Conservation (phyloP, 768 basidiomycete genomes). For the Russula foetens region DNA sequence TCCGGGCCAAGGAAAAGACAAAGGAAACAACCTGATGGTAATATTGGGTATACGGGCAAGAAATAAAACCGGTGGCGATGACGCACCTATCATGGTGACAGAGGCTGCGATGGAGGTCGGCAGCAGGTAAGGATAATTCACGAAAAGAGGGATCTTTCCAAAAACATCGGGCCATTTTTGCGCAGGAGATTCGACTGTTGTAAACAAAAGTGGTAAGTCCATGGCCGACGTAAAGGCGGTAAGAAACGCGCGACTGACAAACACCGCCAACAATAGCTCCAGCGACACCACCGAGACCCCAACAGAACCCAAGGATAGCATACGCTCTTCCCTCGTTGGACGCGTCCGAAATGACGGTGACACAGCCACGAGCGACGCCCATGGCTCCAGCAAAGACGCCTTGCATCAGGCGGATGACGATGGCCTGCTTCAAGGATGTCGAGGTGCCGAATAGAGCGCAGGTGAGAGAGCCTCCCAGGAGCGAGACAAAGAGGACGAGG, state of each 20-base stretch:
- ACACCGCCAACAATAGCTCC: constrained; percentile 82
- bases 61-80: constrained; percentile 8
- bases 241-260: constrained; percentile 40
- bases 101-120: constrained; percentile 73
- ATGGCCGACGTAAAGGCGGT: background rate
- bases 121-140: constrained; percentile 81
- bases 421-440: constrained; percentile 67
- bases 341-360: constrained; percentile 80
- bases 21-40: constrained; percentile 62
- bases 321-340: constrained; percentile 94
- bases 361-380: constrained; percentile 86
- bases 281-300: constrained; percentile 94
- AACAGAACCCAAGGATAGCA: constrained; percentile 88
- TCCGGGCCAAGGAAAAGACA: constrained; percentile 86
- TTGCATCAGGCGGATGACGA: constrained; percentile 80
- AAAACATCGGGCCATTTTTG: constrained; percentile 81
- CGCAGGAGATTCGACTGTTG: constrained; percentile 70
- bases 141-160: constrained; percentile 55
- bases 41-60: background rate
- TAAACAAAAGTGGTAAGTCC: constrained; percentile 18
- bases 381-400: constrained; percentile 92
- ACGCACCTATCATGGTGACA: constrained; percentile 63
- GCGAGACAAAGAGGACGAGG: constrained; percentile 72
- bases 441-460: constrained; percentile 74
- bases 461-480: constrained; percentile 78